A percentile compares a stretch with the other conserved stretches of the same genome.
phyloP scores from a whole-genome alignment of 2,329 filamentous ascomycete genomes.

The Ploettnerulaceae sp. region DNA sequence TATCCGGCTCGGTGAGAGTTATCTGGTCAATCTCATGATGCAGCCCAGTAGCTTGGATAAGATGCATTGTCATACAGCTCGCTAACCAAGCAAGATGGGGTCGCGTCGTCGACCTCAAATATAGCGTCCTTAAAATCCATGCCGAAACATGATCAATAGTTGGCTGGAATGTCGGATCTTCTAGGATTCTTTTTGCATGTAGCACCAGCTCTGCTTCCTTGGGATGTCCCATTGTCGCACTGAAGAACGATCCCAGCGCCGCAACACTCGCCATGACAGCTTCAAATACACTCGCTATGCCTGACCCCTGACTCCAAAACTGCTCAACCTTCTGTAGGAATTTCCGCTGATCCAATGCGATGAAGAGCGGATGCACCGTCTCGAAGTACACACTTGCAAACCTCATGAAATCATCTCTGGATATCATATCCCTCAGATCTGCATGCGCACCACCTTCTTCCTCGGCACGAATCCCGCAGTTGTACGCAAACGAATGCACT shows the following conservation, averaged over 20 bases:
- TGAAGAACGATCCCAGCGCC: conserved; percentile 35
- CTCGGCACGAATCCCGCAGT: conserved; percentile 34
- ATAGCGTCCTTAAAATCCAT: conserved; percentile 23
- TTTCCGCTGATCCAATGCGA: conserved; percentile 29
- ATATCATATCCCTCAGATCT: conserved; percentile 25
- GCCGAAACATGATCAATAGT: conserved; percentile 22
- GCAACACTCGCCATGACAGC: conserved; percentile 33
- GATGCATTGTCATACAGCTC: conserved; percentile 24
- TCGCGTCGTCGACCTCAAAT: conserved; percentile 23
- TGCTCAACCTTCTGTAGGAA: conserved; percentile 27
- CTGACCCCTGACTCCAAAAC: conserved; percentile 31
- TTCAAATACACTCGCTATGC: conserved; percentile 33
- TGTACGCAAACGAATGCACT: conserved; percentile 36
- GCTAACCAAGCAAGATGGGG: conserved; percentile 28
- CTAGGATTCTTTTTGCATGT: conserved; percentile 23
- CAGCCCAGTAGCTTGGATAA: conserved; percentile 27
- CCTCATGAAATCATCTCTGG: conserved; percentile 27
- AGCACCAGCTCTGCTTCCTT: conserved; percentile 28
- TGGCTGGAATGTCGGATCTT: conserved; percentile 22
- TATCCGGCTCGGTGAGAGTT: conserved; percentile 16
- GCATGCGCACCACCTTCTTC: conserved; percentile 23
- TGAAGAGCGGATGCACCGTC: conserved; percentile 32
- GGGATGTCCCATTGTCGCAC: conserved; percentile 19
- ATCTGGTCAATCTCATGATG: conserved; percentile 28
- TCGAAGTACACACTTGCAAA: conserved; percentile 29